Evolutionary conservation across 257 asterid species (phyloP).

Genomic region (Verbascum thapsus): DNA sequence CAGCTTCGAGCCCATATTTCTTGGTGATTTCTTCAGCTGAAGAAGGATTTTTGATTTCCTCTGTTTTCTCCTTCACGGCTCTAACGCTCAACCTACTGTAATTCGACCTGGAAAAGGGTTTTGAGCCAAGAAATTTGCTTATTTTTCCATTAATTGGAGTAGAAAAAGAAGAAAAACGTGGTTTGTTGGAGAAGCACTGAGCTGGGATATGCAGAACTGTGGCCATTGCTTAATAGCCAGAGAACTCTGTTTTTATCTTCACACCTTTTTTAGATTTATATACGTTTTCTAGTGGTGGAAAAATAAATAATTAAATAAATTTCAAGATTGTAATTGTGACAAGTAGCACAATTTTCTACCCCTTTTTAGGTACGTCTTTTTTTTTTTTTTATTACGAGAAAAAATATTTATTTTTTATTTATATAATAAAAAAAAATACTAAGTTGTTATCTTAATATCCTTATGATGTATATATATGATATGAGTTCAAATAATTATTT

Average conservation of each 20-base stretch:
- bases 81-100: slow-evolving; percentile 48
- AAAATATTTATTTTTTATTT: no score
- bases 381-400: no score
- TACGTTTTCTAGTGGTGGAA: slow-evolving; percentile 30
- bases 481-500: no score
- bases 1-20: slow-evolving; percentile 94
- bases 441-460: no score
- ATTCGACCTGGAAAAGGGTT: slow-evolving; percentile 23
- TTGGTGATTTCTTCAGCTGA: slow-evolving; percentile 76
- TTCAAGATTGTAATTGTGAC: slow-evolving; percentile 43
- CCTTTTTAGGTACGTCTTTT: slow-evolving; percentile 13
- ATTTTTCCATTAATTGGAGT: slow-evolving; percentile 22
- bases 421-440: no score
- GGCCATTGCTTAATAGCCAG: slow-evolving; percentile 52
- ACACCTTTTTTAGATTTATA: slow-evolving; percentile 6
- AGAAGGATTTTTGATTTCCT: slow-evolving; percentile 57
- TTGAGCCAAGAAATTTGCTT: slow-evolving; percentile 25
- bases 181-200: slow-evolving; percentile 32
- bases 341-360: slow-evolving; percentile 44
- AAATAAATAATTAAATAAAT: slow-evolving; percentile 1
- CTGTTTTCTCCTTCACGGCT: slow-evolving; percentile 79
- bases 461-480: no score
- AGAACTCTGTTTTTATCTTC: slow-evolving; percentile 25
- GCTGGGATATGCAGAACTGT: slow-evolving; percentile 47
- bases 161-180: slow-evolving; percentile 29